Percentiles rank a stretch among this genome's conserved stretches.
These are phyloP conservation scores for Podospora didyma DNA, from an alignment of 495 filamentous ascomycete species.

Conservation along the genomic window DNA sequence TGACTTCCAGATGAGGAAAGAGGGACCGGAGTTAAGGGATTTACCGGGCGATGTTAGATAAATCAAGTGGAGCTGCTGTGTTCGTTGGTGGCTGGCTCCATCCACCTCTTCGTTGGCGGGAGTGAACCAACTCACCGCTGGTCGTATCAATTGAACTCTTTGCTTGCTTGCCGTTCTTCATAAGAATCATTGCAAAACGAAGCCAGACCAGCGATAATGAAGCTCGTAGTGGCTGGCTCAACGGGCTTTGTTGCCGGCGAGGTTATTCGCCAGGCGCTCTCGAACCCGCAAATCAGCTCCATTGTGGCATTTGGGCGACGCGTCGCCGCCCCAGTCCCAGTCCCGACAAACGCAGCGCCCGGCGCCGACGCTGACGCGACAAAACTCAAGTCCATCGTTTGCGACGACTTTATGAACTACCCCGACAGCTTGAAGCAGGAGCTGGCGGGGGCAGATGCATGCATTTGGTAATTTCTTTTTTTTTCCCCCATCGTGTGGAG, in stretches of 20 bases:
- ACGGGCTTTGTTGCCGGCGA: conserved; percentile 49
- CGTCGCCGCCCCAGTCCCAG: conserved; percentile 6
- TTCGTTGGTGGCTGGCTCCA: too few relatives aligned
- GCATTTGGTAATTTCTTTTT: conserved; percentile 42
- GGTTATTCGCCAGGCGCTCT: conserved; percentile 41
- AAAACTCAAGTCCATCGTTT: conserved; percentile 40
- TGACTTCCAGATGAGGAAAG: too few relatives aligned
- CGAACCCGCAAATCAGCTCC: conserved; percentile 34
- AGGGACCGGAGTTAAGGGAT: too few relatives aligned
- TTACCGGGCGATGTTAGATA: too few relatives aligned
- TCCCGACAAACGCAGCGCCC: neutral
- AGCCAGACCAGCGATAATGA: too few relatives aligned
- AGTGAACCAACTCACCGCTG: too few relatives aligned
- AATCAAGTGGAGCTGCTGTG: too few relatives aligned
- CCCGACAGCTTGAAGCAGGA: conserved; percentile 36
- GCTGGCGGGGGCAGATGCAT: conserved; percentile 45
- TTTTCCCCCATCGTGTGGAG: neutral
- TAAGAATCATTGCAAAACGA: too few relatives aligned
- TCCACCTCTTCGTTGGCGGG: too few relatives aligned
- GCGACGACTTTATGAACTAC: conserved; percentile 42
- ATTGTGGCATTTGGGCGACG: conserved; percentile 41
- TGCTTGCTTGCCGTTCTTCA: too few relatives aligned
- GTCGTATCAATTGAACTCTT: too few relatives aligned
- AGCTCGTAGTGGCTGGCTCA: conserved; percentile 49
- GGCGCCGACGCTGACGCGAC: conserved; percentile 16